Base-by-base conservation (phyloP, 164 flowering plant species). In the Vitis riparia region DNA sequence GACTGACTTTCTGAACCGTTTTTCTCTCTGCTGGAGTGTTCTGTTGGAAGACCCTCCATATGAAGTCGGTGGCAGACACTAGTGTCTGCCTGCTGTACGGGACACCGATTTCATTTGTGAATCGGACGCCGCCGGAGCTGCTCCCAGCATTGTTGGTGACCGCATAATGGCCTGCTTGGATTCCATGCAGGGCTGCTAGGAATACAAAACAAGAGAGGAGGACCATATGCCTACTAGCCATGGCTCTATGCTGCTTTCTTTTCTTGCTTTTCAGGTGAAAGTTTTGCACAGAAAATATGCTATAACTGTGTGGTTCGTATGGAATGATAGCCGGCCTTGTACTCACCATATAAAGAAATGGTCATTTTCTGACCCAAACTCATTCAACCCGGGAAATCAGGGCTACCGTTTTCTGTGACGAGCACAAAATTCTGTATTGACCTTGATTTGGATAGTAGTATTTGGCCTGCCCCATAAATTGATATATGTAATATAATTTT, bases 41-140 rank as follows among this genome's bases (percentile, higher is more conserved):
- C 29, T 75, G 71, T 3, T 55, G 53, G 63, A 80, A 71, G 48
- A 63, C 6, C 11, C 8, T 51, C 78, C 74, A 75, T 2, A 77
- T 69, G 70, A 75, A 77, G 1, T 65, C 16, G 0, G 78, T 55
- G 50, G 80, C 69, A 0, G 72, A 8, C 1, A 13, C 9, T 48
- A 74, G 29, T n/a, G 69, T 64, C 23, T 62, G 67, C 23, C 16
- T 16, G 56, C 59, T 60, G 74, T 66, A 67, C 30, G 63, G 50
- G 10, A 49, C 13, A 8, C 80, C 78, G 12, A 77, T 65, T 37
- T 70, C 60, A 10, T 55, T 56, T 4, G 58, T 60, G 66, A 73
- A 80, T 3, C 63, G 50, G 61, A 49, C 15, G 2, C 80, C 80
- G 8, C 82, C 80, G 0, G 73, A 15, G n/a, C 78, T 77, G 32